Evolutionary conservation across 202 grass and related monocot species (phyloP).

Genomic region (Panicum virgatum): DNA sequence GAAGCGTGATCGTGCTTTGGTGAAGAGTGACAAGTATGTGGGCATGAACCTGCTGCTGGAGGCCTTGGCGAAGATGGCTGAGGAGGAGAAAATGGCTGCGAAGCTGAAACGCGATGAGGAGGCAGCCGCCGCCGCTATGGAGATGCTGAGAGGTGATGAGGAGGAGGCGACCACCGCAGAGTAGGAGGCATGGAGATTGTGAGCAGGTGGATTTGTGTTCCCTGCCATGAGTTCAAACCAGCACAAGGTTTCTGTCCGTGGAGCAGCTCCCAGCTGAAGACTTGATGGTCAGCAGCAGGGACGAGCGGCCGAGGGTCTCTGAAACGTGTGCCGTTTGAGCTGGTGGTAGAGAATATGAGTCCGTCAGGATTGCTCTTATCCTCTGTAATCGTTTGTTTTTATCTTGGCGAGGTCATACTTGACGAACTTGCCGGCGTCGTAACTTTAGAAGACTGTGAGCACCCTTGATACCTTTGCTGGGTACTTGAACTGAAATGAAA

Average conservation of each 20-base stretch:
- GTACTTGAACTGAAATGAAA: neutral
- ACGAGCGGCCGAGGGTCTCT: neutral
- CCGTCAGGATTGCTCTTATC: neutral
- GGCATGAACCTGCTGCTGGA: neutral
- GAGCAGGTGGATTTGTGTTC: neutral
- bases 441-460: neutral
- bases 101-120: constrained; percentile 9
- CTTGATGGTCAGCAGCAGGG: neutral
- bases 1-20: constrained; percentile 23
- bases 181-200: neutral
- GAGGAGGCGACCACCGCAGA: neutral
- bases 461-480: neutral
- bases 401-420: neutral
- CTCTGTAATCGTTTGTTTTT: neutral
- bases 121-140: neutral
- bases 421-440: neutral
- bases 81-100: neutral
- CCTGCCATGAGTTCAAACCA: neutral
- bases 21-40: neutral
- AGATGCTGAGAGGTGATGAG: neutral
- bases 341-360: neutral
- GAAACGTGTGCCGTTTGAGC: constrained; percentile 3
- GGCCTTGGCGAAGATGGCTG: too few relatives aligned
- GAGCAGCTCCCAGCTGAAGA: neutral
- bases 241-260: neutral